These are phyloP conservation scores for Saccharomycopsis sp. DNA, from an alignment of 805 yeast genomes.

Conservation along the genomic window DNA sequence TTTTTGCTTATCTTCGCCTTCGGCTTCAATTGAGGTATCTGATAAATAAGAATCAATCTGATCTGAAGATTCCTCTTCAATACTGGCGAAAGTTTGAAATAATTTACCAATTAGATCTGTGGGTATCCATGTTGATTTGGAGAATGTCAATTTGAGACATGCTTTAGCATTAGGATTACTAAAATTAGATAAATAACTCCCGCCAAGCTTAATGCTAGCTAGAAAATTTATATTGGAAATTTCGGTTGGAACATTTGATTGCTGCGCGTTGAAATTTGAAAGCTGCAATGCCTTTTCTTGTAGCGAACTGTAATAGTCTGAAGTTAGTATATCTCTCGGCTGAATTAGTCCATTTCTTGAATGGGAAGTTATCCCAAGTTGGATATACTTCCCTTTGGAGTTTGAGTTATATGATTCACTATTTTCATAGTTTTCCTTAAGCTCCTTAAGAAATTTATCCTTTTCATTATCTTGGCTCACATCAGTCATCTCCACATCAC, in stretches of 20 bases:
- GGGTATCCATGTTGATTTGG: conserved; percentile 12
- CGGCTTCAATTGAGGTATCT: neutral
- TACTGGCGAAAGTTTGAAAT: conserved; percentile 8
- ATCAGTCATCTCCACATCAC: conserved; percentile 3
- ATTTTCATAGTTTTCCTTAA: neutral
- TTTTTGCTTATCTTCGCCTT: neutral
- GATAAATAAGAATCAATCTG: too few relatives aligned
- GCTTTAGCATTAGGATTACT: conserved; percentile 8
- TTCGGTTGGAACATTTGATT: neutral
- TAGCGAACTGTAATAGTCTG: neutral
- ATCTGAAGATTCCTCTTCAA: conserved; percentile 1
- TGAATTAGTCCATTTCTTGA: conserved; percentile 5
- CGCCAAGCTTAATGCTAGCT: conserved; percentile 1
- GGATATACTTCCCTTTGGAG: conserved; percentile 3
- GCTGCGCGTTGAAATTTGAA: neutral
- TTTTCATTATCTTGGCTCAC: neutral
- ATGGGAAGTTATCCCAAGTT: conserved; percentile 5
- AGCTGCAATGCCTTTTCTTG: neutral
- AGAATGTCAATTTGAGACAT: conserved; percentile 7
- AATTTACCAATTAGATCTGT: conserved; percentile 5
- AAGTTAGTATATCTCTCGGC: neutral
- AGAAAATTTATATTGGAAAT: conserved; percentile 3
- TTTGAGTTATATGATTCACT: neutral
- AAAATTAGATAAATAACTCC: neutral
- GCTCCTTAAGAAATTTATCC: neutral